Conservation (phyloP, 768 basidiomycete genomes). For the Collybiopsis confluens region DNA sequence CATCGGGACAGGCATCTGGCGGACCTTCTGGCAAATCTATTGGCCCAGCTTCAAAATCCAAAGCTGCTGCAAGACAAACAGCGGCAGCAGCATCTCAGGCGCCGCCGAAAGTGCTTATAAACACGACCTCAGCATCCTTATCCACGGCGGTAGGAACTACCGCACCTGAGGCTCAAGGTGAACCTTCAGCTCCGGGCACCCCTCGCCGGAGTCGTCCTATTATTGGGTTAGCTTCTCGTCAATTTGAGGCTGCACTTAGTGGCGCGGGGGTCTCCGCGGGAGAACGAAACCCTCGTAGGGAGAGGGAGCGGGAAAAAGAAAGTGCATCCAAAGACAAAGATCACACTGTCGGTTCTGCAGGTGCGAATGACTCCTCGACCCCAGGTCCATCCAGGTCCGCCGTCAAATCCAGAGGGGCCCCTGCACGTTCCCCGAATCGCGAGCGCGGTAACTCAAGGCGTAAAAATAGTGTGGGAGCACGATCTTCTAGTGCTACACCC, state of each 20-base stretch:
- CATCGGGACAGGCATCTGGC: conserved; percentile 30
- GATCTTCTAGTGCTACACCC: conserved; percentile 8
- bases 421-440: conserved; percentile 1
- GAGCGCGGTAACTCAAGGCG: conserved; percentile 10
- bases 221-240: conserved; percentile 58
- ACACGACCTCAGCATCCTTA: background rate
- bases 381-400: no score
- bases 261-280: conserved; percentile 51
- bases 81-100: conserved; percentile 11
- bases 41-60: conserved; percentile 14
- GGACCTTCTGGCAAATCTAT: conserved; percentile 14
- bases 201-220: conserved; percentile 51
- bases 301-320: conserved; percentile 19
- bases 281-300: conserved; percentile 17
- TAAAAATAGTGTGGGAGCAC: conserved; percentile 1
- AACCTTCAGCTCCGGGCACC: conserved; percentile 12
- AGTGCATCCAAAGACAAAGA: background rate
- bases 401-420: no score
- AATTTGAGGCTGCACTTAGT: conserved; percentile 70
- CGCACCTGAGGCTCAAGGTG: conserved; percentile 9
- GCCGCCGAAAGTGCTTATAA: background rate
- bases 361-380: background rate
- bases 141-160: background rate
- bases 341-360: background rate
- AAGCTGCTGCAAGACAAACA: conserved; percentile 11